Evolutionary conservation across 2,329 filamentous ascomycete genomes (phyloP).

Genomic region (Penicillium paneum): DNA sequence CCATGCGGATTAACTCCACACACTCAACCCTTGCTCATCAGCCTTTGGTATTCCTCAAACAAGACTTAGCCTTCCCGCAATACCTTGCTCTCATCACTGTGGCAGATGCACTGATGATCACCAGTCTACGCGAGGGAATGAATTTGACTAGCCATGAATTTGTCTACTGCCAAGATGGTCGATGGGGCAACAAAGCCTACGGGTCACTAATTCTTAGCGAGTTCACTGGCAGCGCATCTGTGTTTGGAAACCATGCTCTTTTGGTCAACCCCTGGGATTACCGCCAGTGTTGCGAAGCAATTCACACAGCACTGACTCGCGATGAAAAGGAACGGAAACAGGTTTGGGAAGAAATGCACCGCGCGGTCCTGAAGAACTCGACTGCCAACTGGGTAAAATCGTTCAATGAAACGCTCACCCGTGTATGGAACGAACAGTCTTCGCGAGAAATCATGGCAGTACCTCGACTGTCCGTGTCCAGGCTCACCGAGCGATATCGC

Average conservation of each 20-base stretch:
- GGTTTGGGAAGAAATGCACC: slow-evolving; percentile 71
- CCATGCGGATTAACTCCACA: slow-evolving; percentile 86
- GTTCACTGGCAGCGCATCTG: slow-evolving; percentile 85
- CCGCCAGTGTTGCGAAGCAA: slow-evolving; percentile 78
- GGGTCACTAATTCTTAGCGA: slow-evolving; percentile 90
- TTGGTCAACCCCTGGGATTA: slow-evolving; percentile 96
- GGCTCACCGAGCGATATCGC: slow-evolving; percentile 64
- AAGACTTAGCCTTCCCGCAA: slow-evolving; percentile 88
- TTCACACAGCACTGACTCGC: slow-evolving; percentile 81
- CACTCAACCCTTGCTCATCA: slow-evolving; percentile 90
- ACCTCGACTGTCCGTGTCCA: slow-evolving; percentile 71
- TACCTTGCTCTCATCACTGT: slow-evolving; percentile 89
- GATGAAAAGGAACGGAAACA: slow-evolving; percentile 65
- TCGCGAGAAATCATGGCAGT: slow-evolving; percentile 80
- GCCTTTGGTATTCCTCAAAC: slow-evolving; percentile 87
- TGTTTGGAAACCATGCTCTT: slow-evolving; percentile 77
- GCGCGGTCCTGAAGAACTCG: slow-evolving; percentile 74
- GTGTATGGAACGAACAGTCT: slow-evolving; percentile 79
- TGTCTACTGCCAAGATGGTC: slow-evolving; percentile 86
- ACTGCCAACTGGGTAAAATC: slow-evolving; percentile 82
- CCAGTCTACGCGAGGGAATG: slow-evolving; percentile 94
- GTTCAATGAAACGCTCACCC: slow-evolving; percentile 67
- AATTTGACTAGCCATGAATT: slow-evolving; percentile 95
- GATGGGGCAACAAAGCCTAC: slow-evolving; percentile 69
- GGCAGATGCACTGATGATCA: slow-evolving; percentile 90